Evolutionary conservation across 306 rosid genomes (phyloP).

Genomic region (Pterocarpus santalinus): DNA sequence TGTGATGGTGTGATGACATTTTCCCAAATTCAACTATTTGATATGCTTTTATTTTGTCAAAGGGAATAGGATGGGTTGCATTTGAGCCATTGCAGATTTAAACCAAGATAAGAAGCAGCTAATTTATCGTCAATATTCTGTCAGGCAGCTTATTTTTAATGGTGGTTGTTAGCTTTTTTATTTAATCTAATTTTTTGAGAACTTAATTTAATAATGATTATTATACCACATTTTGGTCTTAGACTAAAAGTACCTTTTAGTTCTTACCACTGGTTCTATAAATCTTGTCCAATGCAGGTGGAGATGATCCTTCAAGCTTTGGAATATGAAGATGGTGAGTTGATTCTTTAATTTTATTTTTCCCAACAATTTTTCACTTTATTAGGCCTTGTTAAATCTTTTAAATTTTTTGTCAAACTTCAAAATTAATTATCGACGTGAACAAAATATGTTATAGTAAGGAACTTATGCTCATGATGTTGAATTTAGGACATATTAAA

Average conservation of each 20-base stretch:
- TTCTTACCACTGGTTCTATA: constrained; percentile 18
- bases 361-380: background rate
- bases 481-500: constrained; percentile 8
- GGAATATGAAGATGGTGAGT: constrained; percentile 84
- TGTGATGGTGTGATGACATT: background rate
- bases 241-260: background rate
- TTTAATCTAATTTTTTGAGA: background rate
- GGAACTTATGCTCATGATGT: background rate
- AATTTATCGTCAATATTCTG: constrained; percentile 11
- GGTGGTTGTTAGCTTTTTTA: background rate
- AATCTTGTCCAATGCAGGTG: constrained; percentile 59
- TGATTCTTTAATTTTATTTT: constrained; percentile 27
- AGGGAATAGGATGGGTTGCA: constrained; percentile 18
- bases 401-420: constrained; percentile 24
- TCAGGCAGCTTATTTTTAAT: background rate
- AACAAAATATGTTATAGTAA: constrained; percentile 8
- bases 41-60: background rate
- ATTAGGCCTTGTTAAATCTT: constrained; percentile 9
- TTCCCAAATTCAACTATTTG: background rate
- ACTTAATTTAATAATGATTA: background rate
- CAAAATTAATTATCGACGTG: background rate
- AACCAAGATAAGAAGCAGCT: constrained; percentile 3
- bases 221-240: too few species aligned
- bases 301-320: constrained; percentile 97
- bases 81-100: constrained; percentile 10